A percentile compares a stretch with the other conserved stretches of the same genome.
Conservation (phyloP, 352 stramenopile genomes). For the Phytophthora brassicae region DNA sequence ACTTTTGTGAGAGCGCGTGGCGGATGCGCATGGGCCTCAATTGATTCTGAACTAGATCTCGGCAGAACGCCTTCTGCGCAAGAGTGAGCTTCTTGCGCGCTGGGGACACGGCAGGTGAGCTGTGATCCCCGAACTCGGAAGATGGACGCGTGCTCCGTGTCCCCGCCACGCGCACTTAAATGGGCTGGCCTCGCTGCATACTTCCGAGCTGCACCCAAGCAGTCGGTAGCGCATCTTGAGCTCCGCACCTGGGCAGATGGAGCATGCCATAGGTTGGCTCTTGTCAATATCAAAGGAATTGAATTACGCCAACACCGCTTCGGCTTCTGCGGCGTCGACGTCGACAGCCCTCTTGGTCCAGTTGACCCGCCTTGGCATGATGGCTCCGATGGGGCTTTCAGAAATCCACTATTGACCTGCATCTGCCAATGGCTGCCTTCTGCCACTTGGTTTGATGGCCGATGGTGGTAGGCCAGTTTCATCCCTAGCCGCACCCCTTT, state of each 20-base stretch:
- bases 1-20: too few relatives aligned
- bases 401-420: too few relatives aligned
- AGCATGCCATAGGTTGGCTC: too few relatives aligned
- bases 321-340: not conserved
- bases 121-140: not conserved
- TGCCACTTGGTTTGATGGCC: too few relatives aligned
- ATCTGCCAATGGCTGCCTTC: too few relatives aligned
- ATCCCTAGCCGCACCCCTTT: too few relatives aligned
- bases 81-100: not conserved
- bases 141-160: too few relatives aligned
- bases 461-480: too few relatives aligned
- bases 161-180: not conserved
- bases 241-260: not conserved
- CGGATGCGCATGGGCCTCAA: too few relatives aligned
- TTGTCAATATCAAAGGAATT: not conserved
- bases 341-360: not conserved
- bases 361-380: not conserved
- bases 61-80: too few relatives aligned
- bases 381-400: too few relatives aligned
- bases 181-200: not conserved
- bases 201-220: not conserved
- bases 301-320: not conserved
- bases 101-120: not conserved
- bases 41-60: too few relatives aligned
- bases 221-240: not conserved